Evolutionary conservation across 2,329 filamentous ascomycete genomes (phyloP).

Genomic region (Arthrobotrys iridis): DNA sequence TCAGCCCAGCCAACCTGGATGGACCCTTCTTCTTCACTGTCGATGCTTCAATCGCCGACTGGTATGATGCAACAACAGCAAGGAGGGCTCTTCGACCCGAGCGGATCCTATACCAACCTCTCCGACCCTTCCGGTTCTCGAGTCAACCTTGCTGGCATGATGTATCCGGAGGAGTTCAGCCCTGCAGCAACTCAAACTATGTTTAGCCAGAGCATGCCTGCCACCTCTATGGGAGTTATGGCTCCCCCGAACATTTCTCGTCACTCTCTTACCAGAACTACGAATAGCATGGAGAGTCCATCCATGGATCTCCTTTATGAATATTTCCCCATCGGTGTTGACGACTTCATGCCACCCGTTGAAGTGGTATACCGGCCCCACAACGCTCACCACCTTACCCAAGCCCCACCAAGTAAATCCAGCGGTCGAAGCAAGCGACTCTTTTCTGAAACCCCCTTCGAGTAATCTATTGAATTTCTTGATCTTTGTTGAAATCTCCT

Average conservation of each 20-base stretch:
- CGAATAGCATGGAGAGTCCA: conserved; percentile 30
- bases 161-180: conserved; percentile 35
- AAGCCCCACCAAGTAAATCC: conserved; percentile 37
- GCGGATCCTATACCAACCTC: conserved; percentile 28
- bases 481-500: conserved; percentile 3
- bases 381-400: conserved; percentile 50
- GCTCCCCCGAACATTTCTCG: conserved; percentile 34
- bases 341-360: conserved; percentile 47
- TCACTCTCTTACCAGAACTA: not conserved
- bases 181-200: conserved; percentile 30
- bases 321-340: conserved; percentile 49
- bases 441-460: conserved; percentile 50
- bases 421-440: conserved; percentile 51
- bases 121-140: conserved; percentile 31
- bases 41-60: conserved; percentile 26
- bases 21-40: conserved; percentile 25
- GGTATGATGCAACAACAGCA: conserved; percentile 32
- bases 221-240: conserved; percentile 35
- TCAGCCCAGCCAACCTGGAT: conserved; percentile 27
- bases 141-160: conserved; percentile 36
- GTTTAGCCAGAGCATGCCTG: conserved; percentile 13
- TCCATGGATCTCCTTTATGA: conserved; percentile 53
- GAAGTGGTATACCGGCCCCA: conserved; percentile 49
- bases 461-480: not conserved
- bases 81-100: conserved; percentile 8